Conservation (phyloP, 202 grass and related monocot species). For the Zizania palustris region DNA sequence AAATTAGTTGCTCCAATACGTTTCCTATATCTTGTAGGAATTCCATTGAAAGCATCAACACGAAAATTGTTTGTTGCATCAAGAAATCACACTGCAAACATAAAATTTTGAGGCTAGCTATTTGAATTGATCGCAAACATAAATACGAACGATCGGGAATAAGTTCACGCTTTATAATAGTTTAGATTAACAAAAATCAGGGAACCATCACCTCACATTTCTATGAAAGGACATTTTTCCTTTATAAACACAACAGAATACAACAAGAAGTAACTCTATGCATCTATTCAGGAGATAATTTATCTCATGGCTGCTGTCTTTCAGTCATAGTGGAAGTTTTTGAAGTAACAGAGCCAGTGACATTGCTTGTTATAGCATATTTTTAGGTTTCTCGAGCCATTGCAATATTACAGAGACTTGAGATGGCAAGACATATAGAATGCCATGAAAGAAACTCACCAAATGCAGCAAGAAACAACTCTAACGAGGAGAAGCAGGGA, state of each 20-base stretch:
- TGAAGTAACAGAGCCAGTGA: neutral
- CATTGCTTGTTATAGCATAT: neutral
- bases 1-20: too few species aligned
- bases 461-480: slow-evolving; percentile 12
- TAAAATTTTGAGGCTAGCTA: too few species aligned
- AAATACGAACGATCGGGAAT: too few species aligned
- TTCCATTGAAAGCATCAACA: too few species aligned
- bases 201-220: neutral
- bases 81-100: too few species aligned
- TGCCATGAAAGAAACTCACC: slow-evolving; percentile 38
- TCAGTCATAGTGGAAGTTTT: neutral
- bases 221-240: neutral
- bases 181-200: neutral
- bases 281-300: neutral
- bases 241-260: neutral
- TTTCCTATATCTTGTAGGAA: too few species aligned
- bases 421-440: neutral
- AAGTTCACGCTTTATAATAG: too few species aligned
- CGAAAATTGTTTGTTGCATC: too few species aligned
- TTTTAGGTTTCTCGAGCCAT: neutral
- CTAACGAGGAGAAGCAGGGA: slow-evolving; percentile 81
- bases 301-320: neutral
- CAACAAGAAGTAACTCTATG: neutral
- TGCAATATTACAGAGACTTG: neutral
- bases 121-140: too few species aligned